Evolutionary conservation across 2,329 filamentous ascomycete species (phyloP).

Genomic region (Pseudohalonectria lignicola): DNA sequence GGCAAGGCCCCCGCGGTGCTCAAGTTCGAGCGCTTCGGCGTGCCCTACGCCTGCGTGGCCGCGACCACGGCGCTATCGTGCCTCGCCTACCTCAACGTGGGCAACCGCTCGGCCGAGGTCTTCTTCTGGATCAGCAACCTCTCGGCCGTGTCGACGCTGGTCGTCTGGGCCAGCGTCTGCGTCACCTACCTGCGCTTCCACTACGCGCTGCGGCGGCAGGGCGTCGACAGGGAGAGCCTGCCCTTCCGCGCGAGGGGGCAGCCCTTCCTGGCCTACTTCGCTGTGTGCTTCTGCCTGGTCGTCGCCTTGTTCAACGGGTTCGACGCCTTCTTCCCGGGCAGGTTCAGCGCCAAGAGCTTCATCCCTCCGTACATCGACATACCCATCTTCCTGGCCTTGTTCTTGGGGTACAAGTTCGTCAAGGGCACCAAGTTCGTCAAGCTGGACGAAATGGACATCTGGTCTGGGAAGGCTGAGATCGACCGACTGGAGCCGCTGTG

Average conservation of each 20-base stretch:
- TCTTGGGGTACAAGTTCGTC: constrained; percentile 12
- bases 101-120: constrained; percentile 3
- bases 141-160: constrained; percentile 57
- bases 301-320: constrained; percentile 66
- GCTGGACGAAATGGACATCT: constrained; percentile 6
- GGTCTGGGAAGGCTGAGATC: constrained; percentile 49
- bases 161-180: constrained; percentile 57
- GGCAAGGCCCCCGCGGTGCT: constrained; percentile 36
- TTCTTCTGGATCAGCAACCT: constrained; percentile 13
- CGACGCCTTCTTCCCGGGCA: constrained; percentile 54
- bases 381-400: constrained; percentile 9
- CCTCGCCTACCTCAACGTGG: constrained; percentile 53
- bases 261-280: constrained; percentile 57
- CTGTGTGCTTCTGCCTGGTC: constrained; percentile 47
- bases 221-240: constrained; percentile 50
- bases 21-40: constrained; percentile 32
- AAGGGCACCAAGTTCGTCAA: constrained; percentile 5
- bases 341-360: constrained; percentile 19
- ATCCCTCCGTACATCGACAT: constrained; percentile 25
- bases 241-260: constrained; percentile 56
- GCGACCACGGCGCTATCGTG: constrained; percentile 47
- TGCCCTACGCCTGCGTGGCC: constrained; percentile 21
- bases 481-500: constrained; percentile 28
- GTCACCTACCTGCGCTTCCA: constrained; percentile 62
- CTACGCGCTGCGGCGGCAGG: constrained; percentile 52